Evolutionary conservation across 2,329 filamentous ascomycete species (phyloP).

Genomic region (Colletotrichum paranaense): DNA sequence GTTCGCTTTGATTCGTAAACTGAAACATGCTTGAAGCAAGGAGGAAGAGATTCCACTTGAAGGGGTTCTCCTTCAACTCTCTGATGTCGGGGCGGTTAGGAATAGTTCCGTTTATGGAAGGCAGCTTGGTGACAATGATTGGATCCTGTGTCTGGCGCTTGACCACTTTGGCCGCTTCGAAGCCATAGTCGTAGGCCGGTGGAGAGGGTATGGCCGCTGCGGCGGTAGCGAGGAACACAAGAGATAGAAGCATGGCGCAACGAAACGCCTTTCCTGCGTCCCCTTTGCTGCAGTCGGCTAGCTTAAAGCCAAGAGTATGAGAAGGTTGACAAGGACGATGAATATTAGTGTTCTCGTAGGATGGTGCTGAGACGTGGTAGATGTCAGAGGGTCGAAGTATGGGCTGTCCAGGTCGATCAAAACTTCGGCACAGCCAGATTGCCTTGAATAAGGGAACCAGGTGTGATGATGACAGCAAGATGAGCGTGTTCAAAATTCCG

Average conservation of each 20-base stretch:
- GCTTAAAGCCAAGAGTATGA: not conserved
- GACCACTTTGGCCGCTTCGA: constrained; percentile 51
- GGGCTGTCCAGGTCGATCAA: not conserved
- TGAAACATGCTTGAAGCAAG: constrained; percentile 81
- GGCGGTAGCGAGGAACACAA: constrained; percentile 11
- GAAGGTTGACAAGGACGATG: not conserved
- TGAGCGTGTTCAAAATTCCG: not conserved
- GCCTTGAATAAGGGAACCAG: not conserved
- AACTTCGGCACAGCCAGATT: not conserved
- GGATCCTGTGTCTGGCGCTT: constrained; percentile 51
- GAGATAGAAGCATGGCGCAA: not conserved
- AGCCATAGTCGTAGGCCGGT: constrained; percentile 62
- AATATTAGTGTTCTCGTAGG: not conserved
- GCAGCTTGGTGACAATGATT: constrained; percentile 58
- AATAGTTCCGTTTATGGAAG: constrained; percentile 52
- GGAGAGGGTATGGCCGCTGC: not conserved
- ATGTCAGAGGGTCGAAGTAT: not conserved
- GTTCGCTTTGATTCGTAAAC: constrained; percentile 69
- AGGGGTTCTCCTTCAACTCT: constrained; percentile 69
- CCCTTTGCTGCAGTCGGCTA: not conserved
- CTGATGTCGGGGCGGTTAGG: constrained; percentile 74
- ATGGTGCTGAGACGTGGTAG: not conserved
- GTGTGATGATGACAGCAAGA: not conserved
- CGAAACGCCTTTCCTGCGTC: constrained; percentile 7
- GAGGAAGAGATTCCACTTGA: constrained; percentile 82